A percentile compares a stretch with the other conserved stretches of the same genome.
phyloP scores from a whole-genome alignment of 208 protist species.

The Acanthamoeba royreba region DNA sequence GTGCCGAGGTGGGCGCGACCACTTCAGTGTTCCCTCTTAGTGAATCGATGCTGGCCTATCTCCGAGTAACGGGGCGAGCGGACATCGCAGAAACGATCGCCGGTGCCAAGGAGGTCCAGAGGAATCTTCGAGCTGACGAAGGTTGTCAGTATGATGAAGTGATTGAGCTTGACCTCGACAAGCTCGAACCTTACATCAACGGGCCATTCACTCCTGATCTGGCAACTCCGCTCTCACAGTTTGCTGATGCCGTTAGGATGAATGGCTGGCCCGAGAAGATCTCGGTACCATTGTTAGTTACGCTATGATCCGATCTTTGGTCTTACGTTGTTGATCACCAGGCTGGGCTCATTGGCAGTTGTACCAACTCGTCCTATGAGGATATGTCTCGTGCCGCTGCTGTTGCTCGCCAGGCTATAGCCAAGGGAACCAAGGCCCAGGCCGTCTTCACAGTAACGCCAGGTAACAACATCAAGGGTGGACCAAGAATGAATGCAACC shows the following conservation, averaged over 20 bases:
- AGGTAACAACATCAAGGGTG: slow-evolving; percentile 61
- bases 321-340: background rate
- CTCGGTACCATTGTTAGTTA: slow-evolving; percentile 37
- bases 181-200: slow-evolving; percentile 85
- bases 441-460: slow-evolving; percentile 82
- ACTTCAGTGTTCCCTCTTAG: slow-evolving; percentile 88
- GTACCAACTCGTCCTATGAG: slow-evolving; percentile 88
- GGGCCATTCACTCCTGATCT: slow-evolving; percentile 86
- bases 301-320: background rate
- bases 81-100: slow-evolving; percentile 73
- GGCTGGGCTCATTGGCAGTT: slow-evolving; percentile 83
- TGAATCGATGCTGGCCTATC: slow-evolving; percentile 70
- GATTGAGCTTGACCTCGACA: slow-evolving; percentile 83
- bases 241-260: slow-evolving; percentile 66
- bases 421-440: slow-evolving; percentile 80
- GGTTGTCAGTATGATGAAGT: slow-evolving; percentile 80
- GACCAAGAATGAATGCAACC: background rate
- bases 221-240: slow-evolving; percentile 63
- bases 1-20: slow-evolving; percentile 89
- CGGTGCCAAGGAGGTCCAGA: slow-evolving; percentile 38
- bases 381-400: slow-evolving; percentile 80
- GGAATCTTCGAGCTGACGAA: slow-evolving; percentile 51
- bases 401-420: slow-evolving; percentile 77
- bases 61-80: slow-evolving; percentile 73
- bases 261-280: slow-evolving; percentile 83